These are phyloP conservation scores for Calonectria crousiana DNA, from an alignment of 2,329 filamentous ascomycete species.

Conservation along the genomic window DNA sequence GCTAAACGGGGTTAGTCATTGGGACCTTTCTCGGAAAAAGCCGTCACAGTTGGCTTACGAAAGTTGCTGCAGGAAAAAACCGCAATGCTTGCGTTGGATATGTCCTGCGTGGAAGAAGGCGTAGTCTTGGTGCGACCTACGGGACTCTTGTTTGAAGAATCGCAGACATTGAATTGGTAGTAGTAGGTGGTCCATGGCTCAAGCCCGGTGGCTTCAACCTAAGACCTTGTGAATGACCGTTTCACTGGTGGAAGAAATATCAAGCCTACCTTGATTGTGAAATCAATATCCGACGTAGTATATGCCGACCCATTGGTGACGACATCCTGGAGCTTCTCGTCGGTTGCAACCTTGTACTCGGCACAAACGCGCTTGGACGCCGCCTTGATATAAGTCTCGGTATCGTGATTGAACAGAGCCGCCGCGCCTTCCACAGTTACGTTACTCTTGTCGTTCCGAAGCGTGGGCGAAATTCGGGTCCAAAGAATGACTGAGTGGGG, in stretches of 20 bases:
- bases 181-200: not conserved
- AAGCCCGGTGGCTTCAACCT: not conserved
- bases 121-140: not conserved
- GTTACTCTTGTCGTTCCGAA: conserved; percentile 5
- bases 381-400: not conserved
- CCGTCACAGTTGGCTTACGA: not conserved
- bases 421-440: not conserved
- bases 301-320: not conserved
- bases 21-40: not conserved
- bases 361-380: not conserved
- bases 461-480: not conserved
- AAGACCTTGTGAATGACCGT: not conserved
- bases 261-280: not conserved
- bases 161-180: conserved; percentile 3
- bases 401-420: not conserved
- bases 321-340: not conserved
- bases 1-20: not conserved
- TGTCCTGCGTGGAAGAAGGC: not conserved
- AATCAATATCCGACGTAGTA: conserved; percentile 1
- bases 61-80: conserved; percentile 3
- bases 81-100: not conserved
- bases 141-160: not conserved
- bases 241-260: not conserved
- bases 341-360: not conserved
- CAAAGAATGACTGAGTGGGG: not conserved